Percentiles rank a stretch among this genome's conserved stretches.
phyloP scores from a whole-genome alignment of 2,329 filamentous ascomycete genomes.

The Arthrinium puccinioides region DNA sequence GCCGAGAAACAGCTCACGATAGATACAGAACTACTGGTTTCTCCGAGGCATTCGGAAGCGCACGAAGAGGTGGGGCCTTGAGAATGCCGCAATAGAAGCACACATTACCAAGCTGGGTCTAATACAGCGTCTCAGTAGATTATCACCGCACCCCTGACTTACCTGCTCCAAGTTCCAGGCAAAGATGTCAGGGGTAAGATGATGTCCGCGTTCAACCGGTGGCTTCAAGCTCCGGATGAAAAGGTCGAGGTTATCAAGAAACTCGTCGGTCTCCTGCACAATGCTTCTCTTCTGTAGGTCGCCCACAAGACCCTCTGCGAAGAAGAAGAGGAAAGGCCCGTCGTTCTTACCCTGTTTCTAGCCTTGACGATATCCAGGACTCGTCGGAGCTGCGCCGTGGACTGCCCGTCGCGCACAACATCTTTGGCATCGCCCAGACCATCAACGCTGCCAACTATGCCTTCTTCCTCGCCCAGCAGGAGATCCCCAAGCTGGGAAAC shows the following conservation, averaged over 20 bases:
- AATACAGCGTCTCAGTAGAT: too few species aligned
- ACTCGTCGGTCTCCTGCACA: slow-evolving; percentile 80
- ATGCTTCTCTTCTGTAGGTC: slow-evolving; percentile 59
- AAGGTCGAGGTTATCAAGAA: slow-evolving; percentile 68
- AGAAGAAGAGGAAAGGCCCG: not conserved
- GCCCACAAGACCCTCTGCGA: not conserved
- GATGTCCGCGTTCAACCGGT: slow-evolving; percentile 74
- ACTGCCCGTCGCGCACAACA: slow-evolving; percentile 73
- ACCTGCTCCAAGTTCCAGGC: slow-evolving; percentile 69
- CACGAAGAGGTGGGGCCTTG: too few species aligned
- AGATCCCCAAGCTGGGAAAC: slow-evolving; percentile 64
- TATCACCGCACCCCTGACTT: slow-evolving; percentile 71
- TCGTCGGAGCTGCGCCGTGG: slow-evolving; percentile 69
- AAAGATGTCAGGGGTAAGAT: slow-evolving; percentile 79
- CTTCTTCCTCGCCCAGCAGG: slow-evolving; percentile 73
- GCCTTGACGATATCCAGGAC: slow-evolving; percentile 81
- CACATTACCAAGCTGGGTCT: too few species aligned
- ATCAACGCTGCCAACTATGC: slow-evolving; percentile 90
- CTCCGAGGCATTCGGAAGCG: too few species aligned
- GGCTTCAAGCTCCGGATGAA: slow-evolving; percentile 66
- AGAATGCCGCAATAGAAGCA: too few species aligned
- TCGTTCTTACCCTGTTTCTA: not conserved
- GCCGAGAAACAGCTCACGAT: too few species aligned
- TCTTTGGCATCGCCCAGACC: slow-evolving; percentile 80
- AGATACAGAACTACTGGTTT: too few species aligned